These are phyloP conservation scores for Alternaria ethzedia DNA, from an alignment of 2,329 filamentous ascomycete species.

Conservation along the genomic window DNA sequence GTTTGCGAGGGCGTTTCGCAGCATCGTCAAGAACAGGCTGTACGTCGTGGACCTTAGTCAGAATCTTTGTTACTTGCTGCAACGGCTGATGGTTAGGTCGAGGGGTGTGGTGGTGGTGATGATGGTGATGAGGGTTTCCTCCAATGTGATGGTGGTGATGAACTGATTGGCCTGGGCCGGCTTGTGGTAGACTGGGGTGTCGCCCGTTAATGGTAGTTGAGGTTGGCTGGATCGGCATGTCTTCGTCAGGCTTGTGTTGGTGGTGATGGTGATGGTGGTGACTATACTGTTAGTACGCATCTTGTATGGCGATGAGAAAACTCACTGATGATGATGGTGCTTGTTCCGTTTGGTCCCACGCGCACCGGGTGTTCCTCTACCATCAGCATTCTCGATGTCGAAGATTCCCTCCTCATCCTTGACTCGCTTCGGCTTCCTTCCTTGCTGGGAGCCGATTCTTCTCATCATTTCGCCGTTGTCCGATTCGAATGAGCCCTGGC, in stretches of 20 bases:
- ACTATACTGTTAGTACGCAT: constrained; percentile 43
- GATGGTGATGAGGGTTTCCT: constrained; percentile 44
- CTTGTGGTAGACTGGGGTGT: constrained; percentile 39
- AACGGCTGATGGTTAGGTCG: constrained; percentile 30
- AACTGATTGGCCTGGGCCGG: constrained; percentile 33
- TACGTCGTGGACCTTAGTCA: constrained; percentile 65
- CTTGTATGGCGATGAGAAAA: constrained; percentile 12
- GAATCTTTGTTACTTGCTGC: constrained; percentile 60
- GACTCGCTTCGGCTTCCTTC: constrained; percentile 62
- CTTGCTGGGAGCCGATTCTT: constrained; percentile 48
- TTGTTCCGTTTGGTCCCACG: constrained; percentile 72
- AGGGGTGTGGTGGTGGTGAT: constrained; percentile 41
- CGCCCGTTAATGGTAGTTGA: constrained; percentile 30
- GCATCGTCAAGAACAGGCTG: constrained; percentile 72
- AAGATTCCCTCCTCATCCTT: constrained; percentile 75
- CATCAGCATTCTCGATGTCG: constrained; percentile 70
- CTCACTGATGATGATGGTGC: constrained; percentile 68
- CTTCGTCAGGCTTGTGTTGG: constrained; percentile 61
- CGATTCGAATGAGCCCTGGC: constrained; percentile 33
- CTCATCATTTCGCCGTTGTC: constrained; percentile 39
- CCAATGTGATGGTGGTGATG: constrained; percentile 51
- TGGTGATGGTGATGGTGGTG: constrained; percentile 65
- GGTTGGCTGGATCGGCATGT: constrained; percentile 41
- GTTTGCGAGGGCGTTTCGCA: constrained; percentile 72
- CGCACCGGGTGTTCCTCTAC: constrained; percentile 66